phyloP scores from a whole-genome alignment of 2,329 filamentous ascomycete genomes.

The Neonectria hederae region DNA sequence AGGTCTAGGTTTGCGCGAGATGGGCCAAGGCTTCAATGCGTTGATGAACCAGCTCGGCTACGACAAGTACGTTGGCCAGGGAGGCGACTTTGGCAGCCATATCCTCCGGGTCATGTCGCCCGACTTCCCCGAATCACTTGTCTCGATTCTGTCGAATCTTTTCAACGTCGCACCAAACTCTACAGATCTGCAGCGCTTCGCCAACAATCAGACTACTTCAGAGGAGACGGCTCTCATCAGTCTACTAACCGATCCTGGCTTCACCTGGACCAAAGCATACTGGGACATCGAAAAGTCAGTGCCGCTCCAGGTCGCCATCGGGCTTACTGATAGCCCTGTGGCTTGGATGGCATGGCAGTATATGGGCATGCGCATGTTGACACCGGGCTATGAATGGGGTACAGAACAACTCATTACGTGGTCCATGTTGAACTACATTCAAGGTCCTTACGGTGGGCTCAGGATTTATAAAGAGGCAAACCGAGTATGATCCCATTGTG shows the following conservation, averaged over 20 bases:
- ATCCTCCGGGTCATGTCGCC: slow-evolving; percentile 20
- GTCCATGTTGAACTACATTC: slow-evolving; percentile 26
- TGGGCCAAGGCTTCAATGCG: slow-evolving; percentile 46
- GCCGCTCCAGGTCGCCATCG: slow-evolving; percentile 10
- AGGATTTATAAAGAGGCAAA: slow-evolving; percentile 8
- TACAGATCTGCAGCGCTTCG: no score
- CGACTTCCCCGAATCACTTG: no score
- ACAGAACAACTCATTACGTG: slow-evolving; percentile 26
- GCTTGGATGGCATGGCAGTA: slow-evolving; percentile 23
- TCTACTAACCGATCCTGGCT: no score
- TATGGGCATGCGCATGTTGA: slow-evolving; percentile 17
- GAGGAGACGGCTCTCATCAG: no score
- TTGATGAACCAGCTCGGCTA: slow-evolving; percentile 55
- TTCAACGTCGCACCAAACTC: no score
- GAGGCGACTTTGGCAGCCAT: slow-evolving; percentile 43
- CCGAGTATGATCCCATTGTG: not conserved
- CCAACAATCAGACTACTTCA: no score
- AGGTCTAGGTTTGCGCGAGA: slow-evolving; percentile 45
- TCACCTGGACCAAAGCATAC: no score
- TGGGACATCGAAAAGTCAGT: slow-evolving; percentile 4
- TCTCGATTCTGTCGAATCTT: no score
- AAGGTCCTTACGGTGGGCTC: slow-evolving; percentile 13
- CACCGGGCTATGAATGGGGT: slow-evolving; percentile 17
- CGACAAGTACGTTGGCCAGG: slow-evolving; percentile 44
- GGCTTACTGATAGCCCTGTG: slow-evolving; percentile 23